Base-by-base conservation (phyloP, 495 filamentous ascomycete species). In the Durotheca rogersii region DNA sequence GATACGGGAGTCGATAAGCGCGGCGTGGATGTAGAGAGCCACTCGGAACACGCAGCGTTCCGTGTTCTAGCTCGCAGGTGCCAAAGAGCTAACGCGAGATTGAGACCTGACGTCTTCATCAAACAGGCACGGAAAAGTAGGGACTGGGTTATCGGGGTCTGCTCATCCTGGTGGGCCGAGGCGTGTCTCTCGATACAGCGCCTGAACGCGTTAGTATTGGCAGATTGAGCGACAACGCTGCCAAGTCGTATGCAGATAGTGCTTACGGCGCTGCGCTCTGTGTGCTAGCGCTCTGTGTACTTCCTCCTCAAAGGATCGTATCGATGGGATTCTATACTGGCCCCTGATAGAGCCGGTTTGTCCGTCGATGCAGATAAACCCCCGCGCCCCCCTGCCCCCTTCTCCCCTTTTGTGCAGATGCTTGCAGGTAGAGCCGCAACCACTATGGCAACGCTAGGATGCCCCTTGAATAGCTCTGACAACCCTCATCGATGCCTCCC, bases 371-470 rank as follows among this genome's bases (percentile, higher is more conserved):
- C 46, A 41, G 35, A 45, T 27, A 9, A 48, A 31, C 5, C 30
- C 36, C 41, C 41, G 17, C n/a, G n/a, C n/a, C n/a, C n/a, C n/a
- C n/a, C n/a, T n/a, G n/a, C n/a, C n/a, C n/a, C n/a, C n/a, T n/a
- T n/a, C n/a, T n/a, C n/a, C n/a, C n/a, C n/a, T n/a, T n/a, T n/a
- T 19, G 29, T 34, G 20, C 35, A 46, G 16, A 31, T 23, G 38
- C 29, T 40, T 50, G 45, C 40, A 45, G 33, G 25, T 31, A 45
- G 38, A 58, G 55, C 49, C 55, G 33, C 49, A 58, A 44, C 31
- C 16, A 47, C 12, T 43, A 11, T 31, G 32, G 25, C 16, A 47
- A 18, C 25, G 15, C 55, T 48, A 14, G 43, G 54, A 18, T 53
- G 32, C 10, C 54, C 48, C 54, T 44, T 52, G 54, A 33, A 39